A percentile compares a stretch with the other conserved stretches of the same genome.
phyloP scores from a whole-genome alignment of 768 basidiomycete genomes.

The Boletus sp. region DNA sequence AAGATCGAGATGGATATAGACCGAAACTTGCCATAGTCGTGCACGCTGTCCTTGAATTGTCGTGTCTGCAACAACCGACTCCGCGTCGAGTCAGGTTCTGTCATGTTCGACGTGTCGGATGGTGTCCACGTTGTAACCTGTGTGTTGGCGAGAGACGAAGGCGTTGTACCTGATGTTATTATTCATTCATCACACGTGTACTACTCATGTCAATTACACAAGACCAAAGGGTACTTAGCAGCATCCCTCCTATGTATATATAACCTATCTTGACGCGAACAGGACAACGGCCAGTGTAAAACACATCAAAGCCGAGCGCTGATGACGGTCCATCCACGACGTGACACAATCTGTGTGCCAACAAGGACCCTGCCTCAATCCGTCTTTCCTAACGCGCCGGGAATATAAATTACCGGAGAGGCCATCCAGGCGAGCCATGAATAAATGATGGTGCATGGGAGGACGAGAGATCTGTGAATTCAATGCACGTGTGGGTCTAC shows the following conservation, averaged over 20 bases:
- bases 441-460: slow-evolving; percentile 1
- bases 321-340: not conserved
- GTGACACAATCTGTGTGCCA: not conserved
- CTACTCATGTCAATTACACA: not conserved
- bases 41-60: slow-evolving; percentile 39
- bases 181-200: slow-evolving; percentile 8
- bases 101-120: not conserved
- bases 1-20: not conserved
- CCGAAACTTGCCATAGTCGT: slow-evolving; percentile 37
- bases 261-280: not conserved
- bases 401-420: slow-evolving; percentile 16
- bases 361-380: not conserved
- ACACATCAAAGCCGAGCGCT: not conserved
- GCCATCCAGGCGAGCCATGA: not conserved
- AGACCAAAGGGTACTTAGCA: not conserved
- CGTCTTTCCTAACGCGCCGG: not conserved
- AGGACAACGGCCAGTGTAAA: not conserved
- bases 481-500: not conserved
- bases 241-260: not conserved
- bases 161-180: not conserved
- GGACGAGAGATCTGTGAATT: not conserved
- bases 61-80: slow-evolving; percentile 11
- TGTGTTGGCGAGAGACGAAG: not conserved
- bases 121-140: not conserved
- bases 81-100: not conserved